phyloP scores from a whole-genome alignment of 2,329 filamentous ascomycete species.

The Pseudocercospora fijiensis region DNA sequence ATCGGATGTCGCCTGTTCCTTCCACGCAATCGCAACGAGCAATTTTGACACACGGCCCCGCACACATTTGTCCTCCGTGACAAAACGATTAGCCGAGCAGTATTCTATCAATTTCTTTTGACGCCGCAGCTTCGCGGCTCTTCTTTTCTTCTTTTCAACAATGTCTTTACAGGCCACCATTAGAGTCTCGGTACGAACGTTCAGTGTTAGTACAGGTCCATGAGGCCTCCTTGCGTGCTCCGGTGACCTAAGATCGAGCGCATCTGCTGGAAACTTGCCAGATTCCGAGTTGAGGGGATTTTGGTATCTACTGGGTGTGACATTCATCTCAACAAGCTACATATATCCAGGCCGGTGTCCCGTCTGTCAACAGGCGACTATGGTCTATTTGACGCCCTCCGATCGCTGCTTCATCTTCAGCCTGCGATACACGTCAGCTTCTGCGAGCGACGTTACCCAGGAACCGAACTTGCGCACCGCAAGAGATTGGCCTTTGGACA shows the following conservation, averaged over 20 bases:
- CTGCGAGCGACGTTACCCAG: background rate
- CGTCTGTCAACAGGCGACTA: background rate
- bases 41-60: background rate
- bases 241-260: constrained; percentile 83
- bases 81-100: constrained; percentile 5
- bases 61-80: background rate
- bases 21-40: background rate
- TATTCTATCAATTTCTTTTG: constrained; percentile 10
- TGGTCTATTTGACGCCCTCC: constrained; percentile 38
- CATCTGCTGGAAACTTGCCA: constrained; percentile 57
- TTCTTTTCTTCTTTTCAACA: constrained; percentile 56
- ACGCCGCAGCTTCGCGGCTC: constrained; percentile 8
- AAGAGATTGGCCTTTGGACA: constrained; percentile 82
- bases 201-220: constrained; percentile 91
- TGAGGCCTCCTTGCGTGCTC: constrained; percentile 87
- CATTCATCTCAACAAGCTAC: constrained; percentile 25
- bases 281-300: constrained; percentile 46
- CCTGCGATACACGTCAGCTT: constrained; percentile 32
- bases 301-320: constrained; percentile 46
- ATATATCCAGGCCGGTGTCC: constrained; percentile 4
- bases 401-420: constrained; percentile 81
- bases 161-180: constrained; percentile 84
- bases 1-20: constrained; percentile 13
- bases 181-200: constrained; percentile 98
- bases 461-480: constrained; percentile 41